Base-by-base conservation (phyloP, 2,329 filamentous ascomycete genomes). In the Fusarium humuli region DNA sequence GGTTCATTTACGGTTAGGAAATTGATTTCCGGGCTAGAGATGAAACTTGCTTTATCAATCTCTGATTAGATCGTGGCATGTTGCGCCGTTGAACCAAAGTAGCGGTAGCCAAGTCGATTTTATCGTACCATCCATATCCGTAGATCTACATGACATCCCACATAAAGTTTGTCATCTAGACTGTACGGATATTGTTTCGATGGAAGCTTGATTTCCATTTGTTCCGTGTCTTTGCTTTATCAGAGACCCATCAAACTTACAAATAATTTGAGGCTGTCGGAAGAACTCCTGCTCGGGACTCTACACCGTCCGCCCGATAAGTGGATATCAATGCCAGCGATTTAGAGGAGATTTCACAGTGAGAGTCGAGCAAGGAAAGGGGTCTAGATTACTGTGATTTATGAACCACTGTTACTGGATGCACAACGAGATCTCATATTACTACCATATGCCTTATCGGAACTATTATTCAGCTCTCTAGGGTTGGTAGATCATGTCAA, bases 31-130 rank as follows among this genome's bases (percentile, higher is more conserved):
- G 61, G 44, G 44, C 32, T 49, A 23, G 27, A 59, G 42, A 59
- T 44, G 58, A 60, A 61, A 61, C 54, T 50, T n/a, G 32, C 22
- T 27, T 65, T 65, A 65, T 65, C 61, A 65, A 65, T 58, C 55
- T 53, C 27, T 58, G 34, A 53, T 58, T 52, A 53, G 47, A 58
- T 53, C 37, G 55, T 30, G 45, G 11, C 10, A 47, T 40, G 8
- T 52, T n/a, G 16, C 16, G 48, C 16, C 46, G 30, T 20, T 37
- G 34, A 37, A 13, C 30, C 16, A 12, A 50, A 8, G 12, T 45
- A 44, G 20, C 13, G 14, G 41, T 44, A 16, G 20, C 13, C 14
- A 22, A 16, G 41, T 45, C 42, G 18, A 45, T 23, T 45, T 7
- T 6, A 23, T 25, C 34, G 34, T 37, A 37, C 34, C 34, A 37